Conservation (phyloP, 371 early-diverging fungal genomes). For the Rhizomucor miehei region DNA sequence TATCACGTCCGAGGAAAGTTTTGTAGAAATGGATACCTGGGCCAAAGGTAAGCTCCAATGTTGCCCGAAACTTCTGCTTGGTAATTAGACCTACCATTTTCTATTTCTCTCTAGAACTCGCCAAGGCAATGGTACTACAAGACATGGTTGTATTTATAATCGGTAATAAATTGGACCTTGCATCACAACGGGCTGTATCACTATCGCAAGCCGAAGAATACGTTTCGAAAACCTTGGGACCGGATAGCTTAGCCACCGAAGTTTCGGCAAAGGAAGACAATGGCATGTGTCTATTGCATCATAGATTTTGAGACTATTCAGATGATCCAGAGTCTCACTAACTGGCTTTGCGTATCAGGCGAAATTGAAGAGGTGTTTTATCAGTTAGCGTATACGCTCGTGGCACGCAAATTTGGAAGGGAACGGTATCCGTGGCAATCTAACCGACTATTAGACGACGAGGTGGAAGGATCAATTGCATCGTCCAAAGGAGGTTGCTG, state of each 20-base stretch:
- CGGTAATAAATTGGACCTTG: conserved; percentile 70
- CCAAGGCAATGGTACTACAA: conserved; percentile 57
- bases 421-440: background rate
- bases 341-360: conserved; percentile 4
- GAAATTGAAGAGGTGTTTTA: conserved; percentile 42
- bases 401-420: conserved; percentile 25
- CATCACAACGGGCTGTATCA: conserved; percentile 47
- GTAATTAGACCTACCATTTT: background rate
- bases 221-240: conserved; percentile 31
- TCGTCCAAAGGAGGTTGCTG: background rate
- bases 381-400: conserved; percentile 41
- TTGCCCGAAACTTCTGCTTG: background rate
- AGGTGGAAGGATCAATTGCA: background rate
- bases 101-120: conserved; percentile 49
- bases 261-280: conserved; percentile 63
- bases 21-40: conserved; percentile 65
- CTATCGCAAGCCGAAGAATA: conserved; percentile 46
- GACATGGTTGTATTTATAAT: conserved; percentile 62
- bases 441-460: background rate
- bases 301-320: background rate
- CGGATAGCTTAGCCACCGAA: conserved; percentile 50
- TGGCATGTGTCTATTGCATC: no score
- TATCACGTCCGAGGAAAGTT: conserved; percentile 74
- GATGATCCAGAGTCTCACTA: background rate
- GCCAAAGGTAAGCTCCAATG: conserved; percentile 43